Evolutionary conservation across 805 yeast genomes (phyloP).

Genomic region (Kuraishia floccosa): DNA sequence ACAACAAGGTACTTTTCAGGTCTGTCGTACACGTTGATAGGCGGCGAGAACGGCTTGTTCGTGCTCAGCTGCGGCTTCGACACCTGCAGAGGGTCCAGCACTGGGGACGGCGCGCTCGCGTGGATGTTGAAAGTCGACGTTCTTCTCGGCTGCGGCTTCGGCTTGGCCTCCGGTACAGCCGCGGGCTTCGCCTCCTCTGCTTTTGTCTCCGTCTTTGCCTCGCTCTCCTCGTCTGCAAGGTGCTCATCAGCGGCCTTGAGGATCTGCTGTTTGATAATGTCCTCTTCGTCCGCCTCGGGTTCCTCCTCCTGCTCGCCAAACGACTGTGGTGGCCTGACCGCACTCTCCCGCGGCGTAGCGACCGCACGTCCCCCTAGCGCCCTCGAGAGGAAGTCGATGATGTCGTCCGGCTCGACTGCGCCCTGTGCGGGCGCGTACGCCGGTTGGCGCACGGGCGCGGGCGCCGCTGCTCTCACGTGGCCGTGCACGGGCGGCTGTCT

Average conservation of each 20-base stretch:
- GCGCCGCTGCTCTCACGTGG: no score
- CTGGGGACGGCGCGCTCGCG: conserved; percentile 16
- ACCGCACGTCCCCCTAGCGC: neutral
- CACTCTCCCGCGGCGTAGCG: neutral
- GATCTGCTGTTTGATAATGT: no score
- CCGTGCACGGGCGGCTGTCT: neutral
- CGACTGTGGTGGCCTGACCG: neutral
- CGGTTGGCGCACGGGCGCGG: no score
- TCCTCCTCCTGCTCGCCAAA: neutral
- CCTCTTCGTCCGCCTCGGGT: no score
- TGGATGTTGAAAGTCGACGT: conserved; percentile 9
- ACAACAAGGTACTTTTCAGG: conserved; percentile 32
- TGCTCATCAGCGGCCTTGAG: no score
- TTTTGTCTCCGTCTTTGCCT: neutral
- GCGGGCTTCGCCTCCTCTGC: neutral
- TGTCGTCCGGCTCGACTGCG: neutral
- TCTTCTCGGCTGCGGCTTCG: neutral
- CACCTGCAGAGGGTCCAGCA: conserved; percentile 28
- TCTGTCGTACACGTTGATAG: conserved; percentile 44
- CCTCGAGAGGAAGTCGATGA: neutral
- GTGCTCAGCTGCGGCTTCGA: conserved; percentile 30
- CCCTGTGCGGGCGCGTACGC: no score
- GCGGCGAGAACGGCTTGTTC: conserved; percentile 43
- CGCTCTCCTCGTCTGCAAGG: no score
- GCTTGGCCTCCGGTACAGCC: neutral